A percentile compares a stretch with the other conserved stretches of the same genome.
Evolutionary conservation across 225 moss, liverwort and hornwort species (phyloP).

Genomic region (Polytrichum formosum): DNA sequence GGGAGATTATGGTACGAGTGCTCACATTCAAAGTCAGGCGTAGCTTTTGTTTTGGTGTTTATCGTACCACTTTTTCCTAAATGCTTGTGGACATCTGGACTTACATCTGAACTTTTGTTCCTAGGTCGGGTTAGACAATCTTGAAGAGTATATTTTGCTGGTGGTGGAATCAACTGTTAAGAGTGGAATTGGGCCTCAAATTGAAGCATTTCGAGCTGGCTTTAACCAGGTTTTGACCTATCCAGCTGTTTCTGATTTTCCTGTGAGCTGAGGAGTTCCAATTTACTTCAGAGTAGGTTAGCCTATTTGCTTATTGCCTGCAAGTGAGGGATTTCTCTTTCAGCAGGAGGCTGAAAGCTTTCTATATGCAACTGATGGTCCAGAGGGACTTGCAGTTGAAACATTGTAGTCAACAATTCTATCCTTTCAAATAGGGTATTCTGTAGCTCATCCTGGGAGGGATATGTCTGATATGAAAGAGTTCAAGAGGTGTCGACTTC

Average conservation of each 20-base stretch:
- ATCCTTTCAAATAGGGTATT: too few species aligned
- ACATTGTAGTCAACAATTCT: too few species aligned
- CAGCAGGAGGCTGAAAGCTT: too few species aligned
- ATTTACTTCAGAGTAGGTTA: neutral
- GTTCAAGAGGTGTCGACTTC: too few species aligned
- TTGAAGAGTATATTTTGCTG: conserved; percentile 82
- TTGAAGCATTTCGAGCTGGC: conserved; percentile 83
- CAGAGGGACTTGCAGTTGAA: too few species aligned
- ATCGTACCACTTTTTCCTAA: too few species aligned
- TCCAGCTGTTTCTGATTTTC: neutral
- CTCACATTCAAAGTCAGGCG: too few species aligned
- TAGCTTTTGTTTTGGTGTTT: too few species aligned
- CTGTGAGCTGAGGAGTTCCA: neutral
- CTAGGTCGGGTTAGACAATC: conserved; percentile 75
- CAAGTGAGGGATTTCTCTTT: neutral
- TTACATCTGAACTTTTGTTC: neutral
- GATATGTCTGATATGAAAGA: too few species aligned
- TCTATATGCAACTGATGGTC: too few species aligned
- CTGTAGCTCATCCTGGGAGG: too few species aligned
- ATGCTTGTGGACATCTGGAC: conserved; percentile 3
- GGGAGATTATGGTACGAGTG: conserved; percentile 54
- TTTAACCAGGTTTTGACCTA: conserved; percentile 72
- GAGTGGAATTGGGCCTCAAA: conserved; percentile 66
- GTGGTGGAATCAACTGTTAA: conserved; percentile 91
- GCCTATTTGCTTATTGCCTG: neutral